Evolutionary conservation across 495 filamentous ascomycete genomes (phyloP).

Genomic region (Aspergillus bertholletiae): DNA sequence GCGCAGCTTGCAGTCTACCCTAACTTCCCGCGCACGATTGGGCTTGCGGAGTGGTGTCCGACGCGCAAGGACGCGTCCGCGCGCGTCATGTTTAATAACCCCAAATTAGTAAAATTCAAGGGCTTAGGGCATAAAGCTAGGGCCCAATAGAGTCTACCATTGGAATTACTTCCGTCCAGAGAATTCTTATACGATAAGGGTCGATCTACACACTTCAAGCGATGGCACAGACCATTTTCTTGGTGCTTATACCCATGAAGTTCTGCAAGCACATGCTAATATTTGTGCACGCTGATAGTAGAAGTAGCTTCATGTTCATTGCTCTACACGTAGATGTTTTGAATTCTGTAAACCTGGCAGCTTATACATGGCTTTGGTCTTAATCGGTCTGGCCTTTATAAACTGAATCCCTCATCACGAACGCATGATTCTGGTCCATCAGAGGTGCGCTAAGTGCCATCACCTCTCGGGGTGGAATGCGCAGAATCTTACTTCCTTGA

Average conservation of each 20-base stretch:
- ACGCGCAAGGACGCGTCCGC: slow-evolving; percentile 21
- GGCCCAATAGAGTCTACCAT: too few relatives aligned
- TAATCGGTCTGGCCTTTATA: too few relatives aligned
- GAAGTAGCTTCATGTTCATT: too few relatives aligned
- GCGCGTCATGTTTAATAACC: slow-evolving; percentile 24
- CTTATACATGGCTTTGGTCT: too few relatives aligned
- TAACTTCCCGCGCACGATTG: neutral
- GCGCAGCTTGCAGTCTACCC: neutral
- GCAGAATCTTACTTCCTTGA: too few relatives aligned
- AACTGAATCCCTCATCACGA: slow-evolving; percentile 8
- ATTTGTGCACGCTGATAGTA: slow-evolving; percentile 63
- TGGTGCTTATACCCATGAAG: slow-evolving; percentile 69
- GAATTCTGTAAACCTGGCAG: too few relatives aligned
- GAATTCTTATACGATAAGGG: too few relatives aligned
- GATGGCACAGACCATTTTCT: slow-evolving; percentile 66
- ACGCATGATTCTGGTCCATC: too few relatives aligned
- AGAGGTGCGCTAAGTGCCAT: too few relatives aligned
- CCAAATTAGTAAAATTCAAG: slow-evolving; percentile 25
- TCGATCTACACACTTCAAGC: slow-evolving; percentile 58
- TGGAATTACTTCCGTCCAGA: too few relatives aligned
- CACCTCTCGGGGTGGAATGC: too few relatives aligned
- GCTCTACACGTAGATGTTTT: too few relatives aligned
- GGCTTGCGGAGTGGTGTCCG: slow-evolving; percentile 20
- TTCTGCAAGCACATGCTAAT: slow-evolving; percentile 69
- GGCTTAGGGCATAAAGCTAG: slow-evolving; percentile 39